Base-by-base conservation (phyloP, 768 basidiomycete species). In the Collybia nuda region DNA sequence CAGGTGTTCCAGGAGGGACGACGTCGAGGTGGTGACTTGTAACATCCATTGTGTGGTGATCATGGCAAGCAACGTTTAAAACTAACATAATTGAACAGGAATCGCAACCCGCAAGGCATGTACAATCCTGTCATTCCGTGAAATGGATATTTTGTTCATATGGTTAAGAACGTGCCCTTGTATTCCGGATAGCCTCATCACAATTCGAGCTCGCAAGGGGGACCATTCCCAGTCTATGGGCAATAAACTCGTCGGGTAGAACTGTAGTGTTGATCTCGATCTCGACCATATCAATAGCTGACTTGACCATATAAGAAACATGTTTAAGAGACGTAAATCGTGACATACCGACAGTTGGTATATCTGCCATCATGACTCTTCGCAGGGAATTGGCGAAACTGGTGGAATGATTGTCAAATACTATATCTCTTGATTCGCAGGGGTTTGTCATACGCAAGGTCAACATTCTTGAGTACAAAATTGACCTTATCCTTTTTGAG, bases 231-330 rank as follows among this genome's bases (percentile, higher is more conserved):
- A 99, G 76, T 44, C 97, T 84, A 68, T 99, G 97, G 0, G 94
- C 92, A 53, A 99, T 88, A 72, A 94, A 97, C 72, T 99, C 97
- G 69, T 99, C 97, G 2, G 95, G 92, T 18, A 99, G 72, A 3
- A 97, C 95, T 1, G 91, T 85, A 4, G 93, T 93, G 67, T 99
- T 99, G 48, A 80, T 80, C 52, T 88, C 81, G 56, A 98, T 88
- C 68, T 93, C 90, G 9, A 98, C 96, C 70, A 96, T 87, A 73
- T 99, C 97, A 56, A 99, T 98, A 29, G 95, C 97, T 98, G 61
- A 18, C 56, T 15, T 21, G 46, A 2, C 26, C 36, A 24, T 51
- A 40, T 32, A 6, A 39, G 36, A 42, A n/a, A 19, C 32, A n/a
- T n/a, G n/a, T 47, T 23, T 55, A 32, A 14, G 15, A 48, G 36